A percentile compares a stretch with the other conserved stretches of the same genome.
phyloP scores from a whole-genome alignment of 2,329 filamentous ascomycete species.

The Claviceps cyperi region DNA sequence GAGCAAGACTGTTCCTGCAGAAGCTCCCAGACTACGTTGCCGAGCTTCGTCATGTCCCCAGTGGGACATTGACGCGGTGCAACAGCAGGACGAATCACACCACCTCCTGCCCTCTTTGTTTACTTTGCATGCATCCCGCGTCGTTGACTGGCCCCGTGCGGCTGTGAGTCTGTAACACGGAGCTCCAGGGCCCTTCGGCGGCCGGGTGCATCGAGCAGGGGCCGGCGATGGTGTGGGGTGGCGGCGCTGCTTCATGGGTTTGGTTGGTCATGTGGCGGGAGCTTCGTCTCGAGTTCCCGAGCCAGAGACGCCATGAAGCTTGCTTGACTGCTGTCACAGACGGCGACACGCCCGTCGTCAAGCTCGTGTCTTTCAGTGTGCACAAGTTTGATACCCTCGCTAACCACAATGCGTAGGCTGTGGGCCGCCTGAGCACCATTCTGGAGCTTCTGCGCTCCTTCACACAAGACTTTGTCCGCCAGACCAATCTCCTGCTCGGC shows the following conservation, averaged over 20 bases:
- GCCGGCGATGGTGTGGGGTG: too few relatives aligned
- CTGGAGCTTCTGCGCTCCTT: constrained; percentile 67
- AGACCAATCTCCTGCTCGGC: constrained; percentile 71
- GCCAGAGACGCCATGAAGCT: too few relatives aligned
- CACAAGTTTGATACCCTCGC: not conserved
- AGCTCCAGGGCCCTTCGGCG: not conserved
- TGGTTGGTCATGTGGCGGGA: not conserved
- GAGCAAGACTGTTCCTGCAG: too few relatives aligned
- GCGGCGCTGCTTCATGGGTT: too few relatives aligned
- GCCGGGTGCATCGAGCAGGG: too few relatives aligned
- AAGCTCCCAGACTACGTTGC: not conserved
- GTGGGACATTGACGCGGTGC: constrained; percentile 1
- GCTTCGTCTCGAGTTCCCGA: not conserved
- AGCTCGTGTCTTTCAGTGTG: too few relatives aligned
- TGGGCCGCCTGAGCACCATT: constrained; percentile 56
- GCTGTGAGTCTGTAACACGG: not conserved
- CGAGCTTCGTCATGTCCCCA: not conserved
- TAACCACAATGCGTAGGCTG: constrained; percentile 32
- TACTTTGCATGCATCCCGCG: constrained; percentile 9
- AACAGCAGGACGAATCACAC: not conserved
- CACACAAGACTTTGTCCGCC: constrained; percentile 71
- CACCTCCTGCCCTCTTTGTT: constrained; percentile 7
- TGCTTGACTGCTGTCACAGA: too few relatives aligned
- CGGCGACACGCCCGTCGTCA: too few relatives aligned
- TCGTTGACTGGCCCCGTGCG: constrained; percentile 1